Percentiles rank a stretch among this genome's conserved stretches.
These are phyloP conservation scores for Phytophthora macrochlamydospora DNA, from an alignment of 352 stramenopile species.

Conservation along the genomic window DNA sequence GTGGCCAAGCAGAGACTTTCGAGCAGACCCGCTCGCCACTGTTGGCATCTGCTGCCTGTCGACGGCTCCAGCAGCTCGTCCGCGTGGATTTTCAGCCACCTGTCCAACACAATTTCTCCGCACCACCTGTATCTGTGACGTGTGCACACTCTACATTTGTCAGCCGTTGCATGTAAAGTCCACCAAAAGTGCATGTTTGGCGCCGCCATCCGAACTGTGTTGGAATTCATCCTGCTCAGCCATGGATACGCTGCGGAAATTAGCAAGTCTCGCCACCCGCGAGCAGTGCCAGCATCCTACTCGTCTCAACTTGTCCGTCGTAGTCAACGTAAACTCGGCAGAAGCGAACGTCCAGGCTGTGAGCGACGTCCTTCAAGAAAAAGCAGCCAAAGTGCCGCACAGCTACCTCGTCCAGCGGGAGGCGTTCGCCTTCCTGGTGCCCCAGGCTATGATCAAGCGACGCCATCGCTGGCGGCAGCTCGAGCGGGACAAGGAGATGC, in stretches of 20 bases:
- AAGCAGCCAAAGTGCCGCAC: conserved; percentile 24
- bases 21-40: conserved; percentile 6
- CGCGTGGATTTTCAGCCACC: conserved; percentile 22
- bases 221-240: conserved; percentile 11
- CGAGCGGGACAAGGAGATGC: conserved; percentile 19
- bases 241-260: no score
- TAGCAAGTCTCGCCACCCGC: neutral
- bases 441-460: conserved; percentile 23
- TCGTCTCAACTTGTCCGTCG: neutral
- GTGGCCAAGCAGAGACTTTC: neutral
- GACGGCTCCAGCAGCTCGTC: conserved; percentile 2
- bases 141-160: conserved; percentile 20
- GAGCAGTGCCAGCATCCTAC: conserved; percentile 15
- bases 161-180: neutral
- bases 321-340: neutral
- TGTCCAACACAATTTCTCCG: conserved; percentile 15
- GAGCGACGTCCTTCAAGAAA: conserved; percentile 4
- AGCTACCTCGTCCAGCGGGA: conserved; percentile 33
- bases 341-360: conserved; percentile 5
- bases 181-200: conserved; percentile 9
- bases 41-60: neutral
- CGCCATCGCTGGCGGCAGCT: conserved; percentile 20
- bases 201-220: conserved; percentile 23
- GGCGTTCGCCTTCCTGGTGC: conserved; percentile 39
- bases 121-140: conserved; percentile 22